Conservation (phyloP, 495 filamentous ascomycete genomes). For the Podospora bellae-mahoneyi region DNA sequence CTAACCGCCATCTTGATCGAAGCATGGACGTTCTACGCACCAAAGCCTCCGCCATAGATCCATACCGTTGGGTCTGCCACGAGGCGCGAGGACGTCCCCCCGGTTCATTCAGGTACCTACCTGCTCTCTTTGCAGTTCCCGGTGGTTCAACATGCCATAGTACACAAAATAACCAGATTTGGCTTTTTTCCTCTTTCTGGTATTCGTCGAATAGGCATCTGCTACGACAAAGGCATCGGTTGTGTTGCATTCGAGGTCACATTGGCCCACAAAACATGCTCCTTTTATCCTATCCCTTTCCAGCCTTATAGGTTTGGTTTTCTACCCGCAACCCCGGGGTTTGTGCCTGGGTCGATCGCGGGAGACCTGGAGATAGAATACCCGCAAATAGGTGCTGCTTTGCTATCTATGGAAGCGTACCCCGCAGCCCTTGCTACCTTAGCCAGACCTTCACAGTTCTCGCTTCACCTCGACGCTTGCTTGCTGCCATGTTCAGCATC, state of each 20-base stretch:
- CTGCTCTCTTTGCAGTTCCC: background rate
- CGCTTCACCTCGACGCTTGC: background rate
- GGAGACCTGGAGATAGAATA: background rate
- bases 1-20: background rate
- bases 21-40: background rate
- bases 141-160: background rate
- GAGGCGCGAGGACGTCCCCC: constrained; percentile 1
- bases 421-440: background rate
- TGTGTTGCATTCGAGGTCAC: background rate
- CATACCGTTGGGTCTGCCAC: constrained; percentile 1
- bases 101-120: background rate
- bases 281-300: background rate
- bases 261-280: too few species aligned
- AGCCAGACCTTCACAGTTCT: background rate
- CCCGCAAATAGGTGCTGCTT: background rate
- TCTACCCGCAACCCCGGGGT: background rate
- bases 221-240: background rate
- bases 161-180: background rate
- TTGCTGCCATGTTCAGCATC: background rate
- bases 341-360: background rate
- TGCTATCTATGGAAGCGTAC: background rate
- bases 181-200: background rate
- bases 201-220: background rate
- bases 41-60: background rate
- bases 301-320: background rate